Evolutionary conservation across 768 basidiomycete genomes (phyloP).

Genomic region (Termitomyces eurrhizus): DNA sequence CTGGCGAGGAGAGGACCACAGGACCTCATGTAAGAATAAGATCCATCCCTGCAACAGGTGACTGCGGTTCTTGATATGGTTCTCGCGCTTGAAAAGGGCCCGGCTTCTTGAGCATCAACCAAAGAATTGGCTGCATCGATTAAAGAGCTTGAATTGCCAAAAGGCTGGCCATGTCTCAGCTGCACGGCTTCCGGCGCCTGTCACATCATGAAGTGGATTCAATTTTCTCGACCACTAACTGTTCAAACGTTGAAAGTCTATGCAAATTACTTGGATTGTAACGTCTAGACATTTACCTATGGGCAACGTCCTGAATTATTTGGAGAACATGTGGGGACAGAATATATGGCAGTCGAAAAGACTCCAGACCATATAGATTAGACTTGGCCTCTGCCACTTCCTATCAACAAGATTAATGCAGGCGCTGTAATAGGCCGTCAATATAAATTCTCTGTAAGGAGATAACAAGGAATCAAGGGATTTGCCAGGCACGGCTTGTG

Average conservation of each 20-base stretch:
- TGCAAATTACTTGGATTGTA: constrained; percentile 40
- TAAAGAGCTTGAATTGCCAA: background rate
- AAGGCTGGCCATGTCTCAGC: constrained; percentile 39
- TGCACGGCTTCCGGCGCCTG: constrained; percentile 45
- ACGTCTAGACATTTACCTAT: constrained; percentile 54
- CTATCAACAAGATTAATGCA: constrained; percentile 41
- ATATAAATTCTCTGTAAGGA: constrained; percentile 47
- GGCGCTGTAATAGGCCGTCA: constrained; percentile 48
- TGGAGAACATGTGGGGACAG: background rate
- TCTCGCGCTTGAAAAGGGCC: constrained; percentile 25
- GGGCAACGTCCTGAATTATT: background rate
- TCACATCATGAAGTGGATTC: constrained; percentile 43
- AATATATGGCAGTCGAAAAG: constrained; percentile 47
- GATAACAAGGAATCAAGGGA: constrained; percentile 42
- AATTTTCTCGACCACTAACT: constrained; percentile 42
- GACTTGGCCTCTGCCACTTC: constrained; percentile 36
- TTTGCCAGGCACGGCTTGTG: constrained; percentile 52
- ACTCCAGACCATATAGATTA: constrained; percentile 54
- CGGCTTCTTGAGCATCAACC: constrained; percentile 39
- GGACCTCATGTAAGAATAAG: constrained; percentile 36
- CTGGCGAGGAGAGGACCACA: constrained; percentile 20
- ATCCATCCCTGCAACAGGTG: constrained; percentile 22
- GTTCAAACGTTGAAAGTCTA: constrained; percentile 41
- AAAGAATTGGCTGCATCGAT: constrained; percentile 37
- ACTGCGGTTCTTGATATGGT: constrained; percentile 11